Evolutionary conservation across 202 grass and related monocot species (phyloP).

Genomic region (Carex arenaria): DNA sequence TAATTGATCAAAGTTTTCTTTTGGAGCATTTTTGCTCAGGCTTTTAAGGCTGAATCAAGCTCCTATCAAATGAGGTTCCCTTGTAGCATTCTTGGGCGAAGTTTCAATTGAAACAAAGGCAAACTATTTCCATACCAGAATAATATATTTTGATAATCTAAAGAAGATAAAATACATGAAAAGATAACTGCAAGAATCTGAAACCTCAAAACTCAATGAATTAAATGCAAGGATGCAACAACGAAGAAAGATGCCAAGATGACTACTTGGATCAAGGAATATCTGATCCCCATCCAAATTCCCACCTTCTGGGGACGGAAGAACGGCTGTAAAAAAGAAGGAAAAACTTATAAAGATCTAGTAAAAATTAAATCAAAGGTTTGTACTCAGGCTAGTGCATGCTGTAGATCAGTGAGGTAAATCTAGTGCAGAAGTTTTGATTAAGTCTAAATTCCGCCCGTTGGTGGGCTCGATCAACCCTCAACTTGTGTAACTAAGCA

Average conservation of each 20-base stretch:
- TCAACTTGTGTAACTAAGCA: background rate
- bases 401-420: background rate
- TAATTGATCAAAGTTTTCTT: background rate
- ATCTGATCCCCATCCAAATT: slow-evolving; percentile 52
- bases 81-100: background rate
- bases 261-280: slow-evolving; percentile 75
- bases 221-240: slow-evolving; percentile 90
- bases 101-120: background rate
- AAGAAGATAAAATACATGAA: slow-evolving; percentile 3
- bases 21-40: background rate
- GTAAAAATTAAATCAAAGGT: background rate
- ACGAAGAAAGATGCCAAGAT: slow-evolving; percentile 83
- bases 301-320: slow-evolving; percentile 44
- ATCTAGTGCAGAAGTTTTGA: background rate
- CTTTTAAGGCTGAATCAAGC: background rate
- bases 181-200: background rate
- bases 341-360: background rate
- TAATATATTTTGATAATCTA: background rate
- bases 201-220: slow-evolving; percentile 85
- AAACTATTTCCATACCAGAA: background rate
- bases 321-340: slow-evolving; percentile 40
- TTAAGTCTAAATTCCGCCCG: background rate
- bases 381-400: background rate
- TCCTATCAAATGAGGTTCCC: background rate
- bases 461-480: background rate